Evolutionary conservation across 345 rosid genomes (phyloP), one percentile per base, ranked within the genome.

Genomic region (Arabidopsis suecica): DNA sequence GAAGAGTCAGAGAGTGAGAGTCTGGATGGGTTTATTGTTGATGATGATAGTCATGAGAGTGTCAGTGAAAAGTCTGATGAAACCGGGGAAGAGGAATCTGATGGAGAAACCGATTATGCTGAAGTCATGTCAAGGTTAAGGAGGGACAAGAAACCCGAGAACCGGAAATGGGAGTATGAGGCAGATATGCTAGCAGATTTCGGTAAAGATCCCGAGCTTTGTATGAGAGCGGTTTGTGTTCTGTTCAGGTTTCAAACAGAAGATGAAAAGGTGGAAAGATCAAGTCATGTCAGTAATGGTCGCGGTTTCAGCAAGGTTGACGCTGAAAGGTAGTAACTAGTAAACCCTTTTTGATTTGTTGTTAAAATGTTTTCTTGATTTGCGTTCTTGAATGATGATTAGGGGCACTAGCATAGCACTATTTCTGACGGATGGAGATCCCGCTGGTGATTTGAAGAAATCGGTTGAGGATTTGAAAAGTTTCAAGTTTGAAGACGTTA

Each of bases 201-300:
- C 16, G 91, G 85, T 25, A 91, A 91, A 81, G 88, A 86, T 56
- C 78, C 62, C 1, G 84, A 85, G 74, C 84, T 88, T 14, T 93
- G 98, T 80, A 88, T 91, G 93, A 89, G 75, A 74, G 97, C 96
- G 45, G 97, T 89, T 25, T 89, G 96, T 66, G 97, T 88, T 54
- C 80, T 91, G 11, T 89, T 84, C 65, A 66, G 89, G 51, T 85
- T 83, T 65, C 97, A 89, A 76, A 89, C 92, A 44, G 66, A 70
- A 6, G 97, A 79, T 34, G 93, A 93, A 73, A 78, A 80, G 69
- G n/a, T 12, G 37, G 23, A 41, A 1, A 84, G 82, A 74, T 84
- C 68, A 75, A 69, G 89, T 14, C 38, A 80, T 9, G 16, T 77
- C 64, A 4, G 4, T 41, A 93, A 93, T 61, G 65, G 72, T 55